A percentile compares a stretch with the other conserved stretches of the same genome.
These are phyloP conservation scores for Chimonanthus salicifolius DNA, from an alignment of 164 flowering plant species.

Conservation along the genomic window DNA sequence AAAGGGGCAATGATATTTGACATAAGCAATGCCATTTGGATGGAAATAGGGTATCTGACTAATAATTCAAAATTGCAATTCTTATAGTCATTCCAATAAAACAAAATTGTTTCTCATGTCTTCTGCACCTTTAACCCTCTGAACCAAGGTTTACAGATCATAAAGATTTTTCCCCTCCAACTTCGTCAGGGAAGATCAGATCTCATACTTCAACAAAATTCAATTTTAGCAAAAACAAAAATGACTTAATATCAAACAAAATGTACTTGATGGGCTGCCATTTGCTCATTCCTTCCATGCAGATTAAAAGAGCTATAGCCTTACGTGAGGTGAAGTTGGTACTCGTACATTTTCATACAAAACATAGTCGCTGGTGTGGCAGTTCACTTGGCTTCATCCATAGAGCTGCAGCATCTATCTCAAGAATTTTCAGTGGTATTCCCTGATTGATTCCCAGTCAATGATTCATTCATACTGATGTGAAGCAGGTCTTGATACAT, in stretches of 20 bases:
- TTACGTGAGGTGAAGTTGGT: background rate
- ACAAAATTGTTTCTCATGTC: background rate
- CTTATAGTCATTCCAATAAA: background rate
- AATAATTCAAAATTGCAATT: background rate
- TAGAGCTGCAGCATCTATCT: background rate
- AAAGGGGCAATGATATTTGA: background rate
- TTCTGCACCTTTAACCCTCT: background rate
- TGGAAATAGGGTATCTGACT: background rate
- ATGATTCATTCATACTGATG: conserved; percentile 48
- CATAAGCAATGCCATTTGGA: background rate
- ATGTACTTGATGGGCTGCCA: background rate
- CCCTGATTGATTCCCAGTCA: conserved; percentile 25
- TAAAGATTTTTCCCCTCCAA: background rate
- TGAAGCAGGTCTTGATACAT: conserved; percentile 57
- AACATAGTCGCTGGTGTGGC: background rate
- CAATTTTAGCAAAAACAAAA: background rate
- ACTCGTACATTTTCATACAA: background rate
- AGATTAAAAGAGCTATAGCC: background rate
- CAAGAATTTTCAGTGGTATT: background rate
- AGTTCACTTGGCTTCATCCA: background rate
- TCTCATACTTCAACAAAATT: background rate
- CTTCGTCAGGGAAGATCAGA: background rate
- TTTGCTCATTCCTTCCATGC: background rate
- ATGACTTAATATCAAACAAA: background rate
- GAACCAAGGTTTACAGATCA: background rate